Evolutionary conservation across 2,329 filamentous ascomycete species (phyloP), one percentile per base, ranked within the genome.

Genomic region (Pseudopithomyces maydicus): DNA sequence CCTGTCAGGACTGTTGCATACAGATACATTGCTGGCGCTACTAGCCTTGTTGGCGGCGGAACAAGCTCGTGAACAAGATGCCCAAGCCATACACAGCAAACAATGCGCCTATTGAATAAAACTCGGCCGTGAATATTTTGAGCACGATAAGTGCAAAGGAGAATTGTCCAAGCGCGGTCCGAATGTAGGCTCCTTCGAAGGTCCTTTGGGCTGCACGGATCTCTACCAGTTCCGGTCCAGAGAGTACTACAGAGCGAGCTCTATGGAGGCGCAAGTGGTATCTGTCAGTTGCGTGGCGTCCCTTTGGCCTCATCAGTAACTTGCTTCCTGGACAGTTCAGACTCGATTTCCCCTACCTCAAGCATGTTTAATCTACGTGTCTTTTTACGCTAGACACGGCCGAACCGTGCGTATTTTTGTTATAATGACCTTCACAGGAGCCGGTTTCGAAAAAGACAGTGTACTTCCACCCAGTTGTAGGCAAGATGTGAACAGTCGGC

Each of bases 181-280:
- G 90, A 71, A 97, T 90, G 78, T 98, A 99, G 20, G 95, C 95
- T 20, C 95, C 95, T 78, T 99, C 95, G 69, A 98, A 99, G 1
- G 95, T 99, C 53, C 95, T 87, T 75, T 99, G 95, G 11, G 94
- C 91, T 12, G 95, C 95, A 62, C 95, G 91, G 64, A 98, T 90
- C 78, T 98, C 95, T 62, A 97, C 91, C 42, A 99, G 88, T 77
- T 97, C 94, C 66, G 90, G 84, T 22, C 87, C 82, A 3, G 92
- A 96, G 58, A 97, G 83, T 22, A 95, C 82, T 32, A 96, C 90
- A 22, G 90, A 93, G 59, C 90, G 87, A 43, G 93, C 92, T 52
- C 92, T 88, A 78, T 97, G 93, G 62, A 90, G 82, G 59, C 92
- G 90, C 49, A 96, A 82, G 62, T 86, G 90, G 73, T 96, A 90